Percentiles rank a stretch among this genome's conserved stretches.
Evolutionary conservation across 192 early-diverging fungal species (phyloP).

Genomic region (Backusella psychrophila): DNA sequence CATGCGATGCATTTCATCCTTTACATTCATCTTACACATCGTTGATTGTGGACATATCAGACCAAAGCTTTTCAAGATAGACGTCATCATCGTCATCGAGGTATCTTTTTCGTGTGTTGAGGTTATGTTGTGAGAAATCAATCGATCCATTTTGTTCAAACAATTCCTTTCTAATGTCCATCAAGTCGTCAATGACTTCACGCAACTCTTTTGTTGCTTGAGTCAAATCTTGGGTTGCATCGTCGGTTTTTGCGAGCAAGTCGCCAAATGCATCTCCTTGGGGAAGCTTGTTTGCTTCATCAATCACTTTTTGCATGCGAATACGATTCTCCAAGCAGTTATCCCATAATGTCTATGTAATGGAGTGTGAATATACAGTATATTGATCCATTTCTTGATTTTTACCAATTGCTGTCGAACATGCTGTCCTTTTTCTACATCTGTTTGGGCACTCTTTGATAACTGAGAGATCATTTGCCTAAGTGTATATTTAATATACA

Average conservation of each 20-base stretch:
- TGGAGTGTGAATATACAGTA: background rate
- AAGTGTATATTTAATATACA: background rate
- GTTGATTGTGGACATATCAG: conserved; percentile 58
- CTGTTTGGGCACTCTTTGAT: conserved; percentile 68
- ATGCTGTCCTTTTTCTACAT: conserved; percentile 90
- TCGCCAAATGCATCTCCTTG: conserved; percentile 36
- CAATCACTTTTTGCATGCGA: conserved; percentile 77
- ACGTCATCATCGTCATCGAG: conserved; percentile 46
- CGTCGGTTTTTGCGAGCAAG: conserved; percentile 20
- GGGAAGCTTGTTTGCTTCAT: conserved; percentile 79
- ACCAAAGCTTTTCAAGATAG: conserved; percentile 54
- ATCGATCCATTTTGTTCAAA: conserved; percentile 39
- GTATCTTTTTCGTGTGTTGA: conserved; percentile 43
- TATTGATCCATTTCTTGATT: background rate
- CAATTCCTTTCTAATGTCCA: conserved; percentile 37
- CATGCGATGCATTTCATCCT: background rate
- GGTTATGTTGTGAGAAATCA: conserved; percentile 20
- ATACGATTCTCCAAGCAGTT: conserved; percentile 82
- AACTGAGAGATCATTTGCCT: conserved; percentile 74
- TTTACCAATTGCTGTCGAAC: conserved; percentile 84
- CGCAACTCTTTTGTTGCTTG: conserved; percentile 28
- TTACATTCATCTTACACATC: conserved; percentile 29
- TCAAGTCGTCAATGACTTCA: conserved; percentile 39
- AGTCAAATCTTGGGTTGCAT: conserved; percentile 25
- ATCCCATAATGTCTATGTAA: conserved; percentile 69